These are phyloP conservation scores for Sporothrix phasma DNA, from an alignment of 2,329 filamentous ascomycete species.

Conservation along the genomic window DNA sequence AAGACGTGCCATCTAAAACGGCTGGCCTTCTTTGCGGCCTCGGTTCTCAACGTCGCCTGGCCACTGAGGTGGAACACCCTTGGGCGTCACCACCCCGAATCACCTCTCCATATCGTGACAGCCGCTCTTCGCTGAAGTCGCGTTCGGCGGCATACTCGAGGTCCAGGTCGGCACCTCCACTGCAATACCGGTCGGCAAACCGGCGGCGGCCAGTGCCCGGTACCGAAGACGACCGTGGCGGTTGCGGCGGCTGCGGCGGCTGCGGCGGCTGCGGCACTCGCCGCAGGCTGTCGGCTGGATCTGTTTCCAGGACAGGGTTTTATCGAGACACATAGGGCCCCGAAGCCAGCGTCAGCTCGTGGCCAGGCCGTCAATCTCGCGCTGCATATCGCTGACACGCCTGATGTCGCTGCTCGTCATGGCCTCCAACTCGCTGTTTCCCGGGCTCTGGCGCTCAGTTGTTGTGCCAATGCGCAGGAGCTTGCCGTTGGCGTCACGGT, in stretches of 20 bases:
- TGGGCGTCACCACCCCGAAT: slow-evolving; percentile 17
- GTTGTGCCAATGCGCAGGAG: slow-evolving; percentile 21
- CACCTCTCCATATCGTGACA: slow-evolving; percentile 23
- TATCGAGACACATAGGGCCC: background rate
- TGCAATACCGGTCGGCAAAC: slow-evolving; percentile 22
- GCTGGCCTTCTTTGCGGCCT: background rate
- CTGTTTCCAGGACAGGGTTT: background rate
- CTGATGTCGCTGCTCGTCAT: slow-evolving; percentile 29
- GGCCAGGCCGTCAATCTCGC: slow-evolving; percentile 22
- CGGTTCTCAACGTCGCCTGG: background rate
- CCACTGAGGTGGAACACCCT: slow-evolving; percentile 6
- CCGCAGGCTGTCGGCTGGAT: slow-evolving; percentile 14
- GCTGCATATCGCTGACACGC: slow-evolving; percentile 25
- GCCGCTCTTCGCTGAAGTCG: slow-evolving; percentile 22
- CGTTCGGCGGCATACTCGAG: slow-evolving; percentile 19
- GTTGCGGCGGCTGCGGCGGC: background rate
- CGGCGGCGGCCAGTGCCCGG: slow-evolving; percentile 4
- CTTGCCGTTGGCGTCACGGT: slow-evolving; percentile 17
- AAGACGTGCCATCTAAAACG: background rate
- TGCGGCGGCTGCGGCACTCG: background rate
- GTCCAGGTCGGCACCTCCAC: slow-evolving; percentile 23
- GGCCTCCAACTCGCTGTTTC: slow-evolving; percentile 27
- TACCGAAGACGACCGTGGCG: background rate
- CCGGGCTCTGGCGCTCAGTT: slow-evolving; percentile 22
- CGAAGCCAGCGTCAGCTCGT: slow-evolving; percentile 22